phyloP scores from a whole-genome alignment of 805 yeast genomes.

The Kodamaea leandrae region DNA sequence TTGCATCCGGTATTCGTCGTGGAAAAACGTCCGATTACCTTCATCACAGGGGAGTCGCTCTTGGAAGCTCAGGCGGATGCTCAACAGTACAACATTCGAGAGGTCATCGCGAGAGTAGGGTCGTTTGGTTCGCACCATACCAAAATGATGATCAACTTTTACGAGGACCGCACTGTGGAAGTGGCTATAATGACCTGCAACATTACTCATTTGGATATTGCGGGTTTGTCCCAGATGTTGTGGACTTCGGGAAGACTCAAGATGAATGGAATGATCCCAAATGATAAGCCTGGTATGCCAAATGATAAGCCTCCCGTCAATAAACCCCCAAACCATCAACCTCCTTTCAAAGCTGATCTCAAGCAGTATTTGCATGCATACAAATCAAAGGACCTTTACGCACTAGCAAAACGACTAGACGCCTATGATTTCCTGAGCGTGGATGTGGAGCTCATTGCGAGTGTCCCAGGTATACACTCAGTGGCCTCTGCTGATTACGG shows the following conservation, averaged over 20 bases:
- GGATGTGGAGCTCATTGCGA: constrained; percentile 53
- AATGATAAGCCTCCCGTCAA: background rate
- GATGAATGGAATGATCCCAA: no score
- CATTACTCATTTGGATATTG: constrained; percentile 52
- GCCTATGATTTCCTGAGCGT: constrained; percentile 45
- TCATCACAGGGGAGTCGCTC: constrained; percentile 29
- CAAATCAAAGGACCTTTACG: constrained; percentile 22
- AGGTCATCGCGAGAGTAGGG: constrained; percentile 33
- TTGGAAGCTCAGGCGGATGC: constrained; percentile 11
- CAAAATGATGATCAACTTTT: constrained; percentile 62
- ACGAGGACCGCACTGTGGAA: constrained; percentile 43
- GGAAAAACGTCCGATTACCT: constrained; percentile 22
- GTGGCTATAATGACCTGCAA: constrained; percentile 61
- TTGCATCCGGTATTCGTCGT: constrained; percentile 24
- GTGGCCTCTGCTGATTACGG: constrained; percentile 39
- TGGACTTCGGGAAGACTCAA: constrained; percentile 56
- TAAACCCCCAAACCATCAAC: constrained; percentile 2
- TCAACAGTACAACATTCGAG: constrained; percentile 23
- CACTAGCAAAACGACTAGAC: constrained; percentile 27
- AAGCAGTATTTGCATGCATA: constrained; percentile 46
- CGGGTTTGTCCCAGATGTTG: constrained; percentile 59
- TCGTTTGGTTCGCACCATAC: constrained; percentile 57
- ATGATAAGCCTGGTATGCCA: no score
- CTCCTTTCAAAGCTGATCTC: constrained; percentile 47
- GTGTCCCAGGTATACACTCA: constrained; percentile 47